Evolutionary conservation across 352 stramenopile species (phyloP).

Genomic region (Pythium chondricola): DNA sequence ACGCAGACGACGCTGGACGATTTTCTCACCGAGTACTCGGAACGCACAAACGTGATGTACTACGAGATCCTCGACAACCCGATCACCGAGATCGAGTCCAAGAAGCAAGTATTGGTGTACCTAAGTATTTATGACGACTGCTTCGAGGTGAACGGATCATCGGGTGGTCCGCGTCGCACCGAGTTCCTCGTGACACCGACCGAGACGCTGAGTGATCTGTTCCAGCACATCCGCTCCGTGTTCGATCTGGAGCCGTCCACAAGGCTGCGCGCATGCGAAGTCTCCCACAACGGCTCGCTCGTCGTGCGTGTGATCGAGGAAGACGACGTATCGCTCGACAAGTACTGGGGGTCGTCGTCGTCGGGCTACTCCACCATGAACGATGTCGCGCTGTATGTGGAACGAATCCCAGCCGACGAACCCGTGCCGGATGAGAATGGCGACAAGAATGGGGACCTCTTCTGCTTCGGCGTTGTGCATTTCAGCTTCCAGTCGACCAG

Average conservation of each 20-base stretch:
- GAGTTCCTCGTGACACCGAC: conserved; percentile 63
- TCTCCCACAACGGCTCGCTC: conserved; percentile 55
- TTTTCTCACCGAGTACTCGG: conserved; percentile 63
- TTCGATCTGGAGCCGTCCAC: conserved; percentile 37
- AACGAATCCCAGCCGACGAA: conserved; percentile 38
- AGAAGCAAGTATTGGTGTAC: conserved; percentile 72
- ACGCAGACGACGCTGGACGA: conserved; percentile 59
- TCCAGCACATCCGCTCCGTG: conserved; percentile 33
- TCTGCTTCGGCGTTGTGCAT: conserved; percentile 61
- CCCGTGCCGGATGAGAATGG: conserved; percentile 3
- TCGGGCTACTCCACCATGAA: conserved; percentile 22
- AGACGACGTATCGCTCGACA: conserved; percentile 30
- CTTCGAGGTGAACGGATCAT: conserved; percentile 40
- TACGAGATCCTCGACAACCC: conserved; percentile 65
- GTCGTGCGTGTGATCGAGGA: conserved; percentile 36
- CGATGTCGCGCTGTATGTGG: conserved; percentile 52
- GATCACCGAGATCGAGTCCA: conserved; percentile 83
- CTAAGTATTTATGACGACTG: conserved; percentile 73
- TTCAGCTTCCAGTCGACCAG: conserved; percentile 61
- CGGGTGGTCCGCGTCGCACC: conserved; percentile 28
- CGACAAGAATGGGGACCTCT: conserved; percentile 18
- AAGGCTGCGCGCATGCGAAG: conserved; percentile 50
- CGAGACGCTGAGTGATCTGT: conserved; percentile 41
- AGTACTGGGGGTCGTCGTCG: conserved; percentile 32
- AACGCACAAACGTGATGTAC: conserved; percentile 62